Base-by-base conservation (phyloP, 306 rosid species). In the Dalbergia cultrata region DNA sequence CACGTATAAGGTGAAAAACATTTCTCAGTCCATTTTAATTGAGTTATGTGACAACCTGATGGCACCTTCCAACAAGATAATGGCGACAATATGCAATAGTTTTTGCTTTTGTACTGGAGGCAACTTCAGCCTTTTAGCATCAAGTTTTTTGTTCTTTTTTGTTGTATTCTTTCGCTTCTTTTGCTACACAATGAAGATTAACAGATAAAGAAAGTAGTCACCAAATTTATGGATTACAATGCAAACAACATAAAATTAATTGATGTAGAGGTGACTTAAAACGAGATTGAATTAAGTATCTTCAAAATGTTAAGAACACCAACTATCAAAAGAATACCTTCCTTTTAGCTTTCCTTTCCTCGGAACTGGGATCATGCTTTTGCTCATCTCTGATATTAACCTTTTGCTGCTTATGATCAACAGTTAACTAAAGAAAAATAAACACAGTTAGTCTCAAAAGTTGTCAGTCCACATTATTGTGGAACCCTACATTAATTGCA, bases 71-170 rank as follows among this genome's bases (percentile, higher is more conserved):
- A 26, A 26, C 22, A 9, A 85, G 35, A 86, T 84, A 93, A 85
- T 95, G 97, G 79, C 91, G 98, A 82, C 99, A 95, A 77, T 81
- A 59, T 21, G 65, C 0, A 21, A 83, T 67, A 63, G 88, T 9
- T 84, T 91, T 95, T 0, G 90, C 80, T 84, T 89, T 41, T 77
- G 86, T 43, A 87, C 85, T 18, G 81, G 85, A 68, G 22, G 87
- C 80, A 90, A 74, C 71, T 89, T 92, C 89, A 88, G 57, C 87
- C 91, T 93, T 83, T 84, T 93, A 67, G 89, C 93, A 77, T 97
- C 97, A 74, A 70, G 93, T 82, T 89, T 47, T 83, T 91, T 90
- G 87, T 93, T 93, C 81, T 82, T 85, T 67, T 84, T 88, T 34
- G 97, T 97, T 47, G 86, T 81, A 63, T 81, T 81, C 88, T 83